A percentile compares a stretch with the other conserved stretches of the same genome.
Conservation (phyloP, 192 early-diverging fungal species). For the Chytriomyces hyalinus region DNA sequence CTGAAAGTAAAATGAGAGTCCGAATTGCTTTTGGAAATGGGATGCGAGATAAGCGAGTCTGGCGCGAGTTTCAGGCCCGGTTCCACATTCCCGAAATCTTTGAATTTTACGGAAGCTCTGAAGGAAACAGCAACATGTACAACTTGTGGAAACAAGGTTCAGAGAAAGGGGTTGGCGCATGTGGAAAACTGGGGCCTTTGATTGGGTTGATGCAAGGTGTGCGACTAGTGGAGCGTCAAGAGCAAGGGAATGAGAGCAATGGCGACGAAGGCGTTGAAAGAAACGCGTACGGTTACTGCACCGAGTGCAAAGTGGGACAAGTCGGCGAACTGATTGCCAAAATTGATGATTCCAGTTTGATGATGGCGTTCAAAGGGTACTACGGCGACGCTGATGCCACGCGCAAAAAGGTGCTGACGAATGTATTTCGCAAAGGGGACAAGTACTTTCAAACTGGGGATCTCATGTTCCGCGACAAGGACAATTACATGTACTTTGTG, state of each 20-base stretch:
- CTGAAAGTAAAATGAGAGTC: conserved; percentile 62
- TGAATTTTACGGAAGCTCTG: conserved; percentile 73
- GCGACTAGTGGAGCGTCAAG: not conserved
- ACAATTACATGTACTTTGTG: conserved; percentile 68
- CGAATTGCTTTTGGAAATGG: conserved; percentile 71
- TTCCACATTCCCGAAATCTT: conserved; percentile 62
- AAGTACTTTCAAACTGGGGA: conserved; percentile 67
- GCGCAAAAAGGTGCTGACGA: conserved; percentile 42
- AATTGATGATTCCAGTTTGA: conserved; percentile 45
- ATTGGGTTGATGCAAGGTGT: conserved; percentile 1
- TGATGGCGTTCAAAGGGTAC: conserved; percentile 40
- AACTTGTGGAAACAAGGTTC: conserved; percentile 10
- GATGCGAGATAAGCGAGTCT: conserved; percentile 67
- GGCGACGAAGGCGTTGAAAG: conserved; percentile 64
- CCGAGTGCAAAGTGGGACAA: conserved; percentile 49
- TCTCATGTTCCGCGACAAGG: conserved; percentile 53
- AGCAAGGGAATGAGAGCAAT: conserved; percentile 44
- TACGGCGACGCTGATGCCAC: conserved; percentile 38
- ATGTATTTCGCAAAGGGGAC: conserved; percentile 69
- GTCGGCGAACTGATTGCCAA: conserved; percentile 64
- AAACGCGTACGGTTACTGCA: conserved; percentile 57
- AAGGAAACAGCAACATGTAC: conserved; percentile 51
- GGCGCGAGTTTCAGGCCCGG: conserved; percentile 64
- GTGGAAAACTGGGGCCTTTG: not conserved
- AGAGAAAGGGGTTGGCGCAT: not conserved